Evolutionary conservation across 2,329 filamentous ascomycete genomes (phyloP).

Genomic region (Gremmenia infestans): DNA sequence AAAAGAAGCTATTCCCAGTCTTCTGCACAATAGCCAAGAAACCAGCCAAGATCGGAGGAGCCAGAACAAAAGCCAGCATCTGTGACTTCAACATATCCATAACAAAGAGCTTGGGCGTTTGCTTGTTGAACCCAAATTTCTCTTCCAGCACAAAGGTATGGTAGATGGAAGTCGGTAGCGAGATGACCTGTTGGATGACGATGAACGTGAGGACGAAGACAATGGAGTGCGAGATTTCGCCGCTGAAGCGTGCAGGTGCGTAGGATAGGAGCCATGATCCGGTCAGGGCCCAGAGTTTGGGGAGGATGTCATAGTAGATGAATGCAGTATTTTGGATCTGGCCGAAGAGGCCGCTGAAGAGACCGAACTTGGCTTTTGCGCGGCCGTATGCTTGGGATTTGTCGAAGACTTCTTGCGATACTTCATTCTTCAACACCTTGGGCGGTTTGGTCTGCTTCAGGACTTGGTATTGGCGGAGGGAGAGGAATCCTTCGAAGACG

Average conservation of each 20-base stretch:
- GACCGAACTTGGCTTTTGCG: slow-evolving; percentile 86
- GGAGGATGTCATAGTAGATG: slow-evolving; percentile 86
- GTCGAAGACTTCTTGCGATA: slow-evolving; percentile 85
- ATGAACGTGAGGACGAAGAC: slow-evolving; percentile 87
- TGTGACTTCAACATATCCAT: slow-evolving; percentile 91
- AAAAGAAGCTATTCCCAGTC: slow-evolving; percentile 93
- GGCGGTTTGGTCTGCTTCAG: slow-evolving; percentile 76
- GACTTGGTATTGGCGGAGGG: slow-evolving; percentile 83
- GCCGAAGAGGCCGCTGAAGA: slow-evolving; percentile 74
- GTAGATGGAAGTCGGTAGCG: slow-evolving; percentile 80
- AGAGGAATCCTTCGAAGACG: slow-evolving; percentile 83
- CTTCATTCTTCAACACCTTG: slow-evolving; percentile 81
- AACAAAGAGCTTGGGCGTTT: slow-evolving; percentile 82
- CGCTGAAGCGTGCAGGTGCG: slow-evolving; percentile 72
- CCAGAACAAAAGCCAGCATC: slow-evolving; percentile 71
- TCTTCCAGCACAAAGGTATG: slow-evolving; percentile 95
- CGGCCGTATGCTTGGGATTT: slow-evolving; percentile 90
- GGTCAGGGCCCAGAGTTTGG: slow-evolving; percentile 81
- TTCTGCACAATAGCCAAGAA: slow-evolving; percentile 93
- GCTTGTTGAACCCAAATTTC: slow-evolving; percentile 98
- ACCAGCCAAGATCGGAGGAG: slow-evolving; percentile 82
- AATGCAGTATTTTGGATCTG: slow-evolving; percentile 86
- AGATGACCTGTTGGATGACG: slow-evolving; percentile 72
- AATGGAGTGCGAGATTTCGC: slow-evolving; percentile 91
- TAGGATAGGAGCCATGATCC: slow-evolving; percentile 69